Evolutionary conservation across 2,329 filamentous ascomycete species (phyloP).

Genomic region (Stagonosporopsis vannaccii): DNA sequence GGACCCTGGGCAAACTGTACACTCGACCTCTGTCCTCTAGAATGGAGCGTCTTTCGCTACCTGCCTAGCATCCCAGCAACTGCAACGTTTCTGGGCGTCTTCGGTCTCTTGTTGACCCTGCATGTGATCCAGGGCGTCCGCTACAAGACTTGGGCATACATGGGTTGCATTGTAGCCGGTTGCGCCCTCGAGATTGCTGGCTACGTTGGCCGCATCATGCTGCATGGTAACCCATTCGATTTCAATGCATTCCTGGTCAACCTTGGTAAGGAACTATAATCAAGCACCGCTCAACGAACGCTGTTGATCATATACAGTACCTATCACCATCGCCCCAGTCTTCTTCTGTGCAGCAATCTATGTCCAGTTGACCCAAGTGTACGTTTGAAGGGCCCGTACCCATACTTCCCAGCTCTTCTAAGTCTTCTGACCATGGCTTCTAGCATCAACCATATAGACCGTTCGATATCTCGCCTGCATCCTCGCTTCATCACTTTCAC

Average conservation of each 20-base stretch:
- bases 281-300: too few relatives aligned
- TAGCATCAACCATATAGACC: conserved; percentile 4
- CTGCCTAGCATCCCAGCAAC: conserved; percentile 12
- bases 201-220: conserved; percentile 18
- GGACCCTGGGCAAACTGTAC: conserved; percentile 19
- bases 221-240: conserved; percentile 22
- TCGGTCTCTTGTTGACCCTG: conserved; percentile 3
- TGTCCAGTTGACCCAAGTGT: conserved; percentile 16
- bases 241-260: conserved; percentile 22
- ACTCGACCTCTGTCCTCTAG: conserved; percentile 14
- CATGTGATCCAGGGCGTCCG: conserved; percentile 14
- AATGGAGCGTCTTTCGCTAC: conserved; percentile 16
- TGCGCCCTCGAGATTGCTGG: conserved; percentile 17
- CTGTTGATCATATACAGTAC: conserved; percentile 4
- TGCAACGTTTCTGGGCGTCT: conserved; percentile 7
- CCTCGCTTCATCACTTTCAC: conserved; percentile 13
- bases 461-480: conserved; percentile 5
- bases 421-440: neutral
- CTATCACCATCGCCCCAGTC: conserved; percentile 20
- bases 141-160: conserved; percentile 8
- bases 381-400: neutral
- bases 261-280: neutral
- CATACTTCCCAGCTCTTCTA: too few relatives aligned
- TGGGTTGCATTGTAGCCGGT: conserved; percentile 8
- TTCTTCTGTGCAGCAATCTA: conserved; percentile 25